A percentile compares a stretch with the other conserved stretches of the same genome.
phyloP scores from a whole-genome alignment of 495 filamentous ascomycete species.

The Penicillium manginii region DNA sequence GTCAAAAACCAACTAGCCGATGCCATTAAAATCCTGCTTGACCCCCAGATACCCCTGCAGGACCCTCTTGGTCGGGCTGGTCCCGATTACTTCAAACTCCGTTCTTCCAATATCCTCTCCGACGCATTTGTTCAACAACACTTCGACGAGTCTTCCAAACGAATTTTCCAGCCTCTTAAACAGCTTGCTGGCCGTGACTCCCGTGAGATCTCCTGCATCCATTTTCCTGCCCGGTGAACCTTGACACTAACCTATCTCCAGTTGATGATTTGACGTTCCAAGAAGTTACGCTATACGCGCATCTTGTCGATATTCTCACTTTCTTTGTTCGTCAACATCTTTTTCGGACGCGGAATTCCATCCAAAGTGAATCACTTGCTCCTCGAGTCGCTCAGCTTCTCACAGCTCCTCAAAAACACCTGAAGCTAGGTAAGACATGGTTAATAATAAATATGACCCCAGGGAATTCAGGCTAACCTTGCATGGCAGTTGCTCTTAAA shows the following conservation, averaged over 20 bases:
- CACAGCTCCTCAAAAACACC: slow-evolving; percentile 83
- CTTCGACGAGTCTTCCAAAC: slow-evolving; percentile 86
- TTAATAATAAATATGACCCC: background rate
- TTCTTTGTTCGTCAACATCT: slow-evolving; percentile 92
- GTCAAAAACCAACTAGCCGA: slow-evolving; percentile 97
- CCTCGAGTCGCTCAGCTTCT: slow-evolving; percentile 84
- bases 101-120: slow-evolving; percentile 72
- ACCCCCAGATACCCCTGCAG: slow-evolving; percentile 67
- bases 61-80: slow-evolving; percentile 70
- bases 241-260: slow-evolving; percentile 27
- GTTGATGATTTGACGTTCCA: slow-evolving; percentile 69
- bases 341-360: slow-evolving; percentile 84
- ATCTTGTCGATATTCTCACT: slow-evolving; percentile 92
- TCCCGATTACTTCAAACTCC: slow-evolving; percentile 70
- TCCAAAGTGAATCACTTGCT: slow-evolving; percentile 78
- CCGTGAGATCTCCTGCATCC: slow-evolving; percentile 45
- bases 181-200: slow-evolving; percentile 70
- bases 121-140: slow-evolving; percentile 83
- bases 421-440: slow-evolving; percentile 77
- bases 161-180: slow-evolving; percentile 85
- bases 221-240: background rate
- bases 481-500: slow-evolving; percentile 76
- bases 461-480: slow-evolving; percentile 14
- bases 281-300: slow-evolving; percentile 84
- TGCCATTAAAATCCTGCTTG: slow-evolving; percentile 90